Conservation (phyloP, 2,329 filamentous ascomycete genomes). For the Pleurostoma richardsiae region DNA sequence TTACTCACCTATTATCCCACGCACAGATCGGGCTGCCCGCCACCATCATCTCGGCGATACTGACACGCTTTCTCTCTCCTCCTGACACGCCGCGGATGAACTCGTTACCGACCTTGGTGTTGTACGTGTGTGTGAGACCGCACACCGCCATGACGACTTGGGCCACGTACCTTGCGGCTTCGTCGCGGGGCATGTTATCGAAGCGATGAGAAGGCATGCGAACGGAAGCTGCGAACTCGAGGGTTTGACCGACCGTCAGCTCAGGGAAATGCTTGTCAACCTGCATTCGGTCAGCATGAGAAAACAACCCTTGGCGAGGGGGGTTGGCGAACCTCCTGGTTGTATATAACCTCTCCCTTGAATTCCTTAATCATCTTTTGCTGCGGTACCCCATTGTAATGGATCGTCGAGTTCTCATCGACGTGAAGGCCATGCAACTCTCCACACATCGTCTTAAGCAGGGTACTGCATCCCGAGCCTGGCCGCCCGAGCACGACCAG, state of each 20-base stretch:
- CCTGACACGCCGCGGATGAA: slow-evolving; percentile 67
- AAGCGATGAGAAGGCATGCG: slow-evolving; percentile 63
- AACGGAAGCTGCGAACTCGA: slow-evolving; percentile 67
- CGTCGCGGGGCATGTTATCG: slow-evolving; percentile 53
- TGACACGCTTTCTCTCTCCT: slow-evolving; percentile 74
- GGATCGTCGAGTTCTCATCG: slow-evolving; percentile 43
- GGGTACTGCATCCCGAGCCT: slow-evolving; percentile 58
- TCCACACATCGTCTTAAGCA: slow-evolving; percentile 57
- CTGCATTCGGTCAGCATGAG: slow-evolving; percentile 19
- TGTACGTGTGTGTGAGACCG: slow-evolving; percentile 65
- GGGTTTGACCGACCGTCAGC: slow-evolving; percentile 69
- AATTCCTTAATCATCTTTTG: slow-evolving; percentile 53
- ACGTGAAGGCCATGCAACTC: slow-evolving; percentile 54
- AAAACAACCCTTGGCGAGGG: not conserved
- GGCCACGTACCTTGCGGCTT: slow-evolving; percentile 58
- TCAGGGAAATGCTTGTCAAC: slow-evolving; percentile 71
- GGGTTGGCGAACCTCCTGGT: slow-evolving; percentile 52
- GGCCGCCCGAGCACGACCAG: slow-evolving; percentile 65
- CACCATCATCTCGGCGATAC: slow-evolving; percentile 72
- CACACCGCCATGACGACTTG: slow-evolving; percentile 67
- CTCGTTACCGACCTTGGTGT: slow-evolving; percentile 72
- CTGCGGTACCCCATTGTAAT: slow-evolving; percentile 58
- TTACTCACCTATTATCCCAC: slow-evolving; percentile 62
- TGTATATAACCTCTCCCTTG: slow-evolving; percentile 65
- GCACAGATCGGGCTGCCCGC: slow-evolving; percentile 48